These are phyloP conservation scores for Cutaneotrichosporon cyanovorans DNA, from an alignment of 1,284 basidiomycete genomes.

Conservation along the genomic window DNA sequence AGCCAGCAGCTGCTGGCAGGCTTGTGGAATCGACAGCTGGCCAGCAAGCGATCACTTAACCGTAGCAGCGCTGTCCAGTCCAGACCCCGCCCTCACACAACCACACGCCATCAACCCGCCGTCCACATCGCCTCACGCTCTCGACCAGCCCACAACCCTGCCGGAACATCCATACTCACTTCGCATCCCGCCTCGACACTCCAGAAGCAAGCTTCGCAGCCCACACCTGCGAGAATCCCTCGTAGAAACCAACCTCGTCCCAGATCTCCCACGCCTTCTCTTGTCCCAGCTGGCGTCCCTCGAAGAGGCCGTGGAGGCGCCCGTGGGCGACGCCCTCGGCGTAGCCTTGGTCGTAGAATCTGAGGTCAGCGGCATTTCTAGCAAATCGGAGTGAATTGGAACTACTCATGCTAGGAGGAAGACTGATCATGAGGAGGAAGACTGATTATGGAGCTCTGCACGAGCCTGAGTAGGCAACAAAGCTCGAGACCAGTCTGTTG, in stretches of 20 bases:
- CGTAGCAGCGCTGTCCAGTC: not conserved
- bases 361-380: constrained; percentile 32
- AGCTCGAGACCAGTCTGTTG: not conserved
- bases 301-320: constrained; percentile 77
- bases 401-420: not conserved
- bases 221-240: constrained; percentile 74
- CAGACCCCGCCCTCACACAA: not conserved
- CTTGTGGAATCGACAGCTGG: too few relatives aligned
- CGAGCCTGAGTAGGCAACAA: too few relatives aligned
- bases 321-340: constrained; percentile 74
- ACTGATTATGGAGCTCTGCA: too few relatives aligned
- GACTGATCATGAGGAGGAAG: too few relatives aligned
- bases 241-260: constrained; percentile 91
- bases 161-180: constrained; percentile 17
- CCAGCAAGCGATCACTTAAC: not conserved
- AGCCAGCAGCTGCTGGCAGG: too few relatives aligned
- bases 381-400: not conserved
- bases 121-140: too few relatives aligned
- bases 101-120: not conserved
- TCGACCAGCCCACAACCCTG: too few relatives aligned
- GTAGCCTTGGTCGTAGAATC: constrained; percentile 74
- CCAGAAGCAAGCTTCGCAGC: constrained; percentile 43
- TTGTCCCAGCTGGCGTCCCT: constrained; percentile 81
- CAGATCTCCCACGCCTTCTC: constrained; percentile 92
- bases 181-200: constrained; percentile 20